Conservation (phyloP, 2,329 filamentous ascomycete species). For the Dissoconium aciculare region DNA sequence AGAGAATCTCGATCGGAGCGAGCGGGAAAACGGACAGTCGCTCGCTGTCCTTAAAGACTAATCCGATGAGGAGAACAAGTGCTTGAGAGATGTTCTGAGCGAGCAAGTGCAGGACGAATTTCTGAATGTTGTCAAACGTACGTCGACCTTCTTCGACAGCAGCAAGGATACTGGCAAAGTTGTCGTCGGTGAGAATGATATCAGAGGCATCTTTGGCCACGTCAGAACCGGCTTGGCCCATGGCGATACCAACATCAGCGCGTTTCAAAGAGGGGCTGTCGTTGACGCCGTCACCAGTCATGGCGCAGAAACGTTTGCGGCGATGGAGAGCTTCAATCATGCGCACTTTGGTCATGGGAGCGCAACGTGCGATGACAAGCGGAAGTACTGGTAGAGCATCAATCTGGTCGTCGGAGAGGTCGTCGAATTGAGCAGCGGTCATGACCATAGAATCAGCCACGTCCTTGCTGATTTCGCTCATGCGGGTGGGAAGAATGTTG, state of each 20-base stretch:
- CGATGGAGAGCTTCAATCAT: slow-evolving; percentile 83
- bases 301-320: slow-evolving; percentile 60
- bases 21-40: slow-evolving; percentile 73
- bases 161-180: slow-evolving; percentile 73
- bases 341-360: slow-evolving; percentile 72
- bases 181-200: slow-evolving; percentile 78
- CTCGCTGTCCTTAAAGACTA: slow-evolving; percentile 60
- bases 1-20: slow-evolving; percentile 72
- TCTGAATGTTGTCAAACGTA: slow-evolving; percentile 82
- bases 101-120: slow-evolving; percentile 83
- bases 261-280: slow-evolving; percentile 68
- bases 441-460: slow-evolving; percentile 57
- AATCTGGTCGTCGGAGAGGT: slow-evolving; percentile 58
- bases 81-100: slow-evolving; percentile 87
- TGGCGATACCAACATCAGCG: slow-evolving; percentile 76
- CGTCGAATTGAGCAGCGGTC: slow-evolving; percentile 47
- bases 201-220: slow-evolving; percentile 72
- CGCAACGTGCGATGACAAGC: slow-evolving; percentile 69
- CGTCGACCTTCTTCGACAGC: slow-evolving; percentile 70
- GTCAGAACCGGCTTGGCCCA: slow-evolving; percentile 71
- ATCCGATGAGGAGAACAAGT: slow-evolving; percentile 62
- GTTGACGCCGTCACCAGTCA: slow-evolving; percentile 83
- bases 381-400: slow-evolving; percentile 60
- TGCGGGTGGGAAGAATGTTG: slow-evolving; percentile 53
- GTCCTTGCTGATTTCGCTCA: slow-evolving; percentile 43